Evolutionary conservation across 371 early-diverging fungal species (phyloP).

Genomic region (Umbelopsis sp.): DNA sequence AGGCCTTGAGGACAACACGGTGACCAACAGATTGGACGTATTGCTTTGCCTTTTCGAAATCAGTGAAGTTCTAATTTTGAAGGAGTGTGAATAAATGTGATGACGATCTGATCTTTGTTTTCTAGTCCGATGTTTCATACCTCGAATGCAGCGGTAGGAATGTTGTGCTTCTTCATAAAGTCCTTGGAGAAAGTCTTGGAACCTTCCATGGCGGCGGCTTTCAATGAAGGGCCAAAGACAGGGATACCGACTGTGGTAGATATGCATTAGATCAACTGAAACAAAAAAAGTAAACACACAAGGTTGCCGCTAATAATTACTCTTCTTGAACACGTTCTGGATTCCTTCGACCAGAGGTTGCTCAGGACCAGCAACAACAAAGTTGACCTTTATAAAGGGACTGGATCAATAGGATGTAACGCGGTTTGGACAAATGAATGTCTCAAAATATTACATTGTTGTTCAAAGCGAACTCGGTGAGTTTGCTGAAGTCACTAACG

Average conservation of each 20-base stretch:
- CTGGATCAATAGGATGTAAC: not conserved
- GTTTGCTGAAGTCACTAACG: constrained; percentile 70
- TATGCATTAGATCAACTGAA: constrained; percentile 5
- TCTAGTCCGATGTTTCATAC: constrained; percentile 26
- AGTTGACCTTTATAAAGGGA: constrained; percentile 53
- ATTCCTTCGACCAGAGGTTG: constrained; percentile 96
- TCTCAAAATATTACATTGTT: constrained; percentile 62
- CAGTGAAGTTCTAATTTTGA: constrained; percentile 74
- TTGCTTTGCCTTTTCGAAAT: constrained; percentile 76
- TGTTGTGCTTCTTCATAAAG: constrained; percentile 94
- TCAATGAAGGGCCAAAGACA: constrained; percentile 91
- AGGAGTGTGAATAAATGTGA: not conserved
- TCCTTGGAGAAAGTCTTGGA: constrained; percentile 98
- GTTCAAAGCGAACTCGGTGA: constrained; percentile 80
- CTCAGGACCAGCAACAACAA: constrained; percentile 96
- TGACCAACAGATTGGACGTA: constrained; percentile 66
- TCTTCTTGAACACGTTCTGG: constrained; percentile 77
- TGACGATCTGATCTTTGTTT: not conserved
- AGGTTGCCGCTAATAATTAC: constrained; percentile 37
- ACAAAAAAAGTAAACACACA: not conserved
- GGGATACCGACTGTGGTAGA: constrained; percentile 82
- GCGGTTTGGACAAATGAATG: not conserved
- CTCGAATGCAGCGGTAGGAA: constrained; percentile 94
- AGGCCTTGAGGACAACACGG: constrained; percentile 89
- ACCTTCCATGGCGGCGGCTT: constrained; percentile 94